A percentile compares a stretch with the other conserved stretches of the same genome.
These are phyloP conservation scores for Pyrus communis DNA, from an alignment of 306 rosid species.

Conservation along the genomic window DNA sequence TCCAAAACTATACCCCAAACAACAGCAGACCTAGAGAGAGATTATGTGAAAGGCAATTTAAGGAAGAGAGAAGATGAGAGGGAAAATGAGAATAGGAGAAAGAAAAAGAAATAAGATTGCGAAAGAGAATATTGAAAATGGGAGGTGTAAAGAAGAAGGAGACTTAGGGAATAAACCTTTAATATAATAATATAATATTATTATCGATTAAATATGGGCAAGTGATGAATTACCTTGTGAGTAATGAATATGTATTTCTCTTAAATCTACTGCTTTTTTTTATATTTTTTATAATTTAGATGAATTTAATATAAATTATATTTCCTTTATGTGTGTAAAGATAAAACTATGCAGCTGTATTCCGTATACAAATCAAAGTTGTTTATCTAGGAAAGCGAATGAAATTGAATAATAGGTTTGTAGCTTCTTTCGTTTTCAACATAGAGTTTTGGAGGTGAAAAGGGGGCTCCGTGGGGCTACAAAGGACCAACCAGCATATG, in stretches of 20 bases:
- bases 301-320: no score
- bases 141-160: slow-evolving; percentile 22
- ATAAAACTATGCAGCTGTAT: no score
- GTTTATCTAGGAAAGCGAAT: neutral
- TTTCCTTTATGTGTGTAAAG: no score
- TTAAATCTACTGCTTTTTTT: no score
- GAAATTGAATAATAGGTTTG: neutral
- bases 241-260: no score
- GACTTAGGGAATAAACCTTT: slow-evolving; percentile 10
- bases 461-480: slow-evolving; percentile 24
- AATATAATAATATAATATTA: neutral
- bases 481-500: slow-evolving; percentile 35
- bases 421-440: slow-evolving; percentile 13
- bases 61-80: neutral
- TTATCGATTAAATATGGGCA: neutral
- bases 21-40: neutral
- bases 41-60: neutral
- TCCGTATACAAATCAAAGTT: neutral
- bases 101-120: neutral
- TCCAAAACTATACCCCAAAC: neutral
- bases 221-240: no score
- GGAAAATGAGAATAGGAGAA: neutral
- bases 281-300: no score
- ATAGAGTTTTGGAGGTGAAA: slow-evolving; percentile 24
- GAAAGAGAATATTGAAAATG: slow-evolving; percentile 10